Percentiles rank a stretch among this genome's conserved stretches.
Evolutionary conservation across 2,329 filamentous ascomycete genomes (phyloP).

Genomic region (Pseudogymnoascus sp.): DNA sequence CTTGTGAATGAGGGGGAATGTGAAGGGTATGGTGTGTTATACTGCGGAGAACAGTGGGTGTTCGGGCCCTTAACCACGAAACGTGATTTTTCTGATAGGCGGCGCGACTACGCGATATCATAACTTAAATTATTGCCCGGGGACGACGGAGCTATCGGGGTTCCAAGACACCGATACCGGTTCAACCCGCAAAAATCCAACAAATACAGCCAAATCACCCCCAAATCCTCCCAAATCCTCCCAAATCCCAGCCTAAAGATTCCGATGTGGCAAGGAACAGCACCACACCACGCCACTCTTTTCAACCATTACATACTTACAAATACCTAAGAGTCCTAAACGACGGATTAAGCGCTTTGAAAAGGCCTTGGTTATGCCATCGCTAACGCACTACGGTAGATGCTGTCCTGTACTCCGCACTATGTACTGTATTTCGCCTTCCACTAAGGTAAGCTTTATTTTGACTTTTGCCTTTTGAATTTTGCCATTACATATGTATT

Average conservation of each 20-base stretch:
- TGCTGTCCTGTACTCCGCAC: not conserved
- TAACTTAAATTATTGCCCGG: constrained; percentile 7
- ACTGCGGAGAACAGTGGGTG: not conserved
- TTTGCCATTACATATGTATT: not conserved
- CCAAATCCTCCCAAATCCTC: not conserved
- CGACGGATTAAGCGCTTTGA: not conserved
- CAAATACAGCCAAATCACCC: not conserved
- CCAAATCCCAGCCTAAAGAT: not conserved
- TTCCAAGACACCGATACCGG: constrained; percentile 4
- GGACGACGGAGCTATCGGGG: constrained; percentile 4
- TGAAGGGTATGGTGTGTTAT: constrained; percentile 1
- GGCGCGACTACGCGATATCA: not conserved
- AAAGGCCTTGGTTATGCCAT: not conserved
- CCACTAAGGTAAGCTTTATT: constrained; percentile 5
- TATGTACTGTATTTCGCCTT: not conserved
- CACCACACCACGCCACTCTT: not conserved
- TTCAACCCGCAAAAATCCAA: constrained; percentile 6
- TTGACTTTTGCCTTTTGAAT: not conserved
- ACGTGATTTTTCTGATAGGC: constrained; percentile 8
- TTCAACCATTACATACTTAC: not conserved
- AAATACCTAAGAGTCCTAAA: not conserved
- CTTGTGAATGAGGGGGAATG: not conserved
- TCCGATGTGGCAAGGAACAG: constrained; percentile 1
- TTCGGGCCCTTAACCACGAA: not conserved
- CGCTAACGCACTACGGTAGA: not conserved